Evolutionary conservation across 2,329 filamentous ascomycete species (phyloP).

Genomic region (Xylaria sp.): DNA sequence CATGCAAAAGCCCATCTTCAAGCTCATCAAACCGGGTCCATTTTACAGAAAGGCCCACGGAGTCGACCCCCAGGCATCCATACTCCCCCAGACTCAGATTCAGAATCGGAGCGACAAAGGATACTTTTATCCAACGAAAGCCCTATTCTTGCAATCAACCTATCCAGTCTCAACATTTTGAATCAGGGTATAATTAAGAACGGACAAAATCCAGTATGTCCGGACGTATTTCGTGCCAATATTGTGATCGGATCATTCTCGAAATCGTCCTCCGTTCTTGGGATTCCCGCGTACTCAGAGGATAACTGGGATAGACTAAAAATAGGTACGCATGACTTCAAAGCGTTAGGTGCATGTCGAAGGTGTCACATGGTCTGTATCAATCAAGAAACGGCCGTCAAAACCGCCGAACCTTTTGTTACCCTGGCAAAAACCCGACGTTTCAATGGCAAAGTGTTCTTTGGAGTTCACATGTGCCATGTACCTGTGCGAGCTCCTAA

Average conservation of each 20-base stretch:
- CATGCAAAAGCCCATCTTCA: conserved; percentile 75
- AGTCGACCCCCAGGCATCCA: conserved; percentile 60
- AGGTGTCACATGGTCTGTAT: conserved; percentile 97
- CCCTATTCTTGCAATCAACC: conserved; percentile 84
- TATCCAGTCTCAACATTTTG: conserved; percentile 76
- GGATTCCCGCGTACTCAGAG: conserved; percentile 71
- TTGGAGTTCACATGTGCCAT: conserved; percentile 80
- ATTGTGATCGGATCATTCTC: conserved; percentile 68
- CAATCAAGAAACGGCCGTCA: conserved; percentile 79
- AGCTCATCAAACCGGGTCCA: conserved; percentile 53
- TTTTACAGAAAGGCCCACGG: conserved; percentile 47
- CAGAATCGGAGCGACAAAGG: conserved; percentile 53
- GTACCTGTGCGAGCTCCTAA: conserved; percentile 29
- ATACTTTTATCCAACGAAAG: conserved; percentile 92
- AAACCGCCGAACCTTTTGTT: conserved; percentile 83
- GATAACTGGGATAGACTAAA: conserved; percentile 74
- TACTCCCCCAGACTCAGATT: conserved; percentile 64
- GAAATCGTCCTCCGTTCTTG: conserved; percentile 16
- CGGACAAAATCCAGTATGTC: conserved; percentile 68
- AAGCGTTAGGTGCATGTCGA: conserved; percentile 81
- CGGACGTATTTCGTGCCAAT: conserved; percentile 86
- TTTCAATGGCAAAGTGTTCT: conserved; percentile 83
- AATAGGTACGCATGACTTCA: conserved; percentile 69
- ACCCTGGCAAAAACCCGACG: conserved; percentile 87
- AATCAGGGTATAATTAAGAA: conserved; percentile 72